Evolutionary conservation across 1,139 yeast genomes (phyloP).

Genomic region (Yamadazyma blattariae): DNA sequence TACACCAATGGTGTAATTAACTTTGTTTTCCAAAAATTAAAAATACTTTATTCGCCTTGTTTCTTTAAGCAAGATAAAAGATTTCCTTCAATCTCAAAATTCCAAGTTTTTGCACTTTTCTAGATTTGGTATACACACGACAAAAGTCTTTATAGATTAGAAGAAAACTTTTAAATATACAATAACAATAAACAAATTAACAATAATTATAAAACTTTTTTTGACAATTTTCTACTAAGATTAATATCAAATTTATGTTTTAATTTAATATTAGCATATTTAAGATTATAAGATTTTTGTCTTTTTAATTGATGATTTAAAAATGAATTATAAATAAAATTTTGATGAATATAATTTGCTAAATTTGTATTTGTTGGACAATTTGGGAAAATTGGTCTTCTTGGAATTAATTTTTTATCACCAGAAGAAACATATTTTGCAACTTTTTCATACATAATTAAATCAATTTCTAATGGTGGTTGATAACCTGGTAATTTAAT

Average conservation of each 20-base stretch:
- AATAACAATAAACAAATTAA: too few relatives aligned
- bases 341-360: slow-evolving; percentile 20
- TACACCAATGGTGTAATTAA: too few relatives aligned
- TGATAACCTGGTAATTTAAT: slow-evolving; percentile 4
- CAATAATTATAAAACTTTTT: too few relatives aligned
- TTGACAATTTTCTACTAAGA: slow-evolving; percentile 4
- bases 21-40: too few relatives aligned
- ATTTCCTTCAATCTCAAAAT: too few relatives aligned
- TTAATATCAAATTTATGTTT: slow-evolving; percentile 1
- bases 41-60: too few relatives aligned
- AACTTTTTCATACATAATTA: not conserved
- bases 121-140: too few relatives aligned
- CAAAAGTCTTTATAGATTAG: too few relatives aligned
- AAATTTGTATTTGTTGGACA: slow-evolving; percentile 23
- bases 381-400: slow-evolving; percentile 16
- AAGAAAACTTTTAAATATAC: too few relatives aligned
- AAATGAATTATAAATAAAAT: slow-evolving; percentile 15
- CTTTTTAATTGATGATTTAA: not conserved
- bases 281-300: not conserved
- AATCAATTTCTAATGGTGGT: slow-evolving; percentile 1
- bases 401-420: not conserved
- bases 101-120: too few relatives aligned
- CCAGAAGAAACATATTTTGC: not conserved
- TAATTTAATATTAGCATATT: slow-evolving; percentile 1
- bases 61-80: too few relatives aligned